phyloP scores from a whole-genome alignment of 176 grass and related monocot genomes.

The Ensete glaucum region DNA sequence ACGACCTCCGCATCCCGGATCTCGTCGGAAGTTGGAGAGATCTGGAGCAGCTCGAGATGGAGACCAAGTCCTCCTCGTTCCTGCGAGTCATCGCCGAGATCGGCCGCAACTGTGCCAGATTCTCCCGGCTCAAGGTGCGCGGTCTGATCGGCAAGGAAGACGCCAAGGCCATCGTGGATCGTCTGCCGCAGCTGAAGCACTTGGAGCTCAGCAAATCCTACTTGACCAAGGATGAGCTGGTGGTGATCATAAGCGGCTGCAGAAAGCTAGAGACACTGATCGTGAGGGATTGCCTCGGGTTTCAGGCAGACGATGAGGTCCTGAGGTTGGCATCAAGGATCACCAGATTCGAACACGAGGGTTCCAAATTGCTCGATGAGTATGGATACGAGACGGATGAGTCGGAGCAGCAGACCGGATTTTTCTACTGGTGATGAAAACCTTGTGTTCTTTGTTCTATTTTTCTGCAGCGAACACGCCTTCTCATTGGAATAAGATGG shows the following conservation, averaged over 20 bases:
- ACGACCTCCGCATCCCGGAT: conserved; percentile 15
- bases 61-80: conserved; percentile 10
- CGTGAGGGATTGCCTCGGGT: conserved; percentile 11
- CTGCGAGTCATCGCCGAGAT: conserved; percentile 9
- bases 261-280: background rate
- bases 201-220: conserved; percentile 18
- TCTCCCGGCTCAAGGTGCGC: background rate
- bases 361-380: conserved; percentile 12
- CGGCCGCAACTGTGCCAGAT: background rate
- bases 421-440: background rate
- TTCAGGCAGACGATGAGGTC: conserved; percentile 12
- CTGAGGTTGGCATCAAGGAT: background rate
- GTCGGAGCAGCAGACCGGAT: conserved; percentile 1
- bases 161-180: conserved; percentile 1
- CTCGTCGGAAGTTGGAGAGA: conserved; percentile 3
- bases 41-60: conserved; percentile 16
- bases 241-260: conserved; percentile 8
- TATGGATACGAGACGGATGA: conserved; percentile 17
- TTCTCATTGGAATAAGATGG: no score
- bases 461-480: background rate
- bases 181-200: conserved; percentile 6
- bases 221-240: conserved; percentile 13
- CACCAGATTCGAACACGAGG: conserved; percentile 7
- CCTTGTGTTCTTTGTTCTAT: background rate
- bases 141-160: conserved; percentile 4